Base-by-base conservation (phyloP, 768 basidiomycete genomes). In the Lactarius psammicola region DNA sequence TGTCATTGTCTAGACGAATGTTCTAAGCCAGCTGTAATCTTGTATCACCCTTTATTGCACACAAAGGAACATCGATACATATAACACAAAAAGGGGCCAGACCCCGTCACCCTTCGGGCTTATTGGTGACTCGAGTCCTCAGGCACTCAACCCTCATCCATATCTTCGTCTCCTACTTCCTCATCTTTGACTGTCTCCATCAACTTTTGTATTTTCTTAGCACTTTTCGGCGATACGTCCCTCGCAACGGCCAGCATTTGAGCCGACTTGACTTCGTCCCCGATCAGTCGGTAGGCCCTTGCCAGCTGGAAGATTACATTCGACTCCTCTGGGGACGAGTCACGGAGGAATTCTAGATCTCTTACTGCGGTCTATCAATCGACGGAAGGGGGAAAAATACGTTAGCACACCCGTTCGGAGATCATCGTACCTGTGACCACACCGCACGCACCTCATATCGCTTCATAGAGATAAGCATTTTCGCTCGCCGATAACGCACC, bases 221-320 rank as follows among this genome's bases (percentile, higher is more conserved):
- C 78, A 74, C 90, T 90, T 79, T 96, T 94, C 49, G 97, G 96
- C 55, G 96, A 91, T 64, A 98, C 85, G 74, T 99, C 97, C 68
- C 95, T 87, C 70, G 95, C 97, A 44, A 89, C 82, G 34, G 94
- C 92, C 67, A 99, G 89, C 77, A 88, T 82, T 67, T 90, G 87
- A 63, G 92, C 90, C 57, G 94, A 88, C 76, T 91, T 88, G 23
- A 84, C 81, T 69, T 86, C 85, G 76, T 94, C 82, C 40, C 93
- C 93, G 62, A 90, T 77, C 70, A 91, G 80, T 56, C 92, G 86
- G 74, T 97, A 98, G 65, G 90, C 88, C 78, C 90, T 91, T 31
- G 95, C 97, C 20, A 99, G 85, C 77, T 98, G 89, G 84, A 97
- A 97, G 65, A 95, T 86, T 63, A 98, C 92, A 78, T 98, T 98